Evolutionary conservation across 2,329 filamentous ascomycete species (phyloP).

Genomic region (Orbilia brochopaga): DNA sequence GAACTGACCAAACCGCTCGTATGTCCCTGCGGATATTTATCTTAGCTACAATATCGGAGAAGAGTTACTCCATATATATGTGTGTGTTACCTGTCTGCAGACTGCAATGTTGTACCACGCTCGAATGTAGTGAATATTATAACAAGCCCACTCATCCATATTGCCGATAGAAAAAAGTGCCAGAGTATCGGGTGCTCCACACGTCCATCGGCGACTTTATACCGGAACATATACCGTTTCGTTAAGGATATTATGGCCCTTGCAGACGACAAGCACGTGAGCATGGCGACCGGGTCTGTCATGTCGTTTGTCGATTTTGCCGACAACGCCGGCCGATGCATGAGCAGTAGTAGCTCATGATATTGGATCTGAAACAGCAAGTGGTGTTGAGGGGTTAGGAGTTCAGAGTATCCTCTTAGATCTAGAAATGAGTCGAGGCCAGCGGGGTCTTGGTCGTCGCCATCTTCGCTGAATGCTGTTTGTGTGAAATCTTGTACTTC

Average conservation of each 20-base stretch:
- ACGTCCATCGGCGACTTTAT: constrained; percentile 35
- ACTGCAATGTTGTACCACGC: constrained; percentile 19
- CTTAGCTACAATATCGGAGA: background rate
- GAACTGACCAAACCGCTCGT: constrained; percentile 28
- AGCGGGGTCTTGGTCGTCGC: constrained; percentile 55
- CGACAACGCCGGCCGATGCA: constrained; percentile 63
- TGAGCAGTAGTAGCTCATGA: constrained; percentile 63
- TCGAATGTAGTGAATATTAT: constrained; percentile 40
- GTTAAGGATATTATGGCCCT: constrained; percentile 61
- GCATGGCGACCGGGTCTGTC: constrained; percentile 62
- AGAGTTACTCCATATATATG: background rate
- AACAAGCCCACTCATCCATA: constrained; percentile 45
- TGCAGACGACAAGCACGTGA: constrained; percentile 63
- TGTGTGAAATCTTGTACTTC: constrained; percentile 62
- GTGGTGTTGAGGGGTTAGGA: constrained; percentile 57
- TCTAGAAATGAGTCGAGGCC: constrained; percentile 14
- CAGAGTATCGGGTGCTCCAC: constrained; percentile 34
- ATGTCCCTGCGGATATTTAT: constrained; percentile 19
- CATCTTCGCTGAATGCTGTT: constrained; percentile 18
- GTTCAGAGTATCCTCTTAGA: constrained; percentile 2
- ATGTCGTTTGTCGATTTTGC: constrained; percentile 59
- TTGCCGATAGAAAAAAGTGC: constrained; percentile 32
- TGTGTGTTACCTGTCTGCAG: constrained; percentile 30
- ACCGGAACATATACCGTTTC: constrained; percentile 54
- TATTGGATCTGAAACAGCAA: constrained; percentile 61